phyloP scores from a whole-genome alignment of 2,329 filamentous ascomycete species.

The Leptoxyphium fumago region DNA sequence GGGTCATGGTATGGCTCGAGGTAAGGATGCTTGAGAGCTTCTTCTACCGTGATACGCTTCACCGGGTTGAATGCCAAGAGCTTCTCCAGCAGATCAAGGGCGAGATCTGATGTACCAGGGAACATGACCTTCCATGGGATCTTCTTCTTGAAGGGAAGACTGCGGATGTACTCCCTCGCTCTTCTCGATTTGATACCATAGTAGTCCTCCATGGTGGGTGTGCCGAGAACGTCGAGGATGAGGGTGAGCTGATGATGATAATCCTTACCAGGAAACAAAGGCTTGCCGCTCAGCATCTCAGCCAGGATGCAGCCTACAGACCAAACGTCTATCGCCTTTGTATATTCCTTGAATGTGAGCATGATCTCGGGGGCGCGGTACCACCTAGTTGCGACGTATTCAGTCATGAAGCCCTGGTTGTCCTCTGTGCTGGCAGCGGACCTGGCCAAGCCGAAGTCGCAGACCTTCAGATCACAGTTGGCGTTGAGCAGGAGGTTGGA shows the following conservation, averaged over 20 bases:
- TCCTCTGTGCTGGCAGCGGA: conserved; percentile 95
- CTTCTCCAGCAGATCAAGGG: conserved; percentile 86
- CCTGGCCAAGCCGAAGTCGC: conserved; percentile 85
- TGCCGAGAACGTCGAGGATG: conserved; percentile 92
- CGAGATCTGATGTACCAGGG: conserved; percentile 96
- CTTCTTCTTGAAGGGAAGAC: conserved; percentile 98
- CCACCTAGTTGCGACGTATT: conserved; percentile 99
- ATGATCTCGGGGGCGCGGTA: conserved; percentile 99
- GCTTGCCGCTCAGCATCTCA: conserved; percentile 98
- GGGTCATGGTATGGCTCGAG: conserved; percentile 98
- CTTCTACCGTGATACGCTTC: conserved; percentile 96
- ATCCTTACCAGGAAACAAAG: conserved; percentile 94
- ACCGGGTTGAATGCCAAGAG: conserved; percentile 95
- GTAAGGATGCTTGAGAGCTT: conserved; percentile 93
- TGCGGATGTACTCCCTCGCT: conserved; percentile 94
- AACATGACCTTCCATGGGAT: conserved; percentile 94
- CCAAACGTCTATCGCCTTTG: conserved; percentile 98
- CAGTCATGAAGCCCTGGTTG: conserved; percentile 99
- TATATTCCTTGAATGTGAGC: conserved; percentile 99
- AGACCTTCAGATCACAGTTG: conserved; percentile 98
- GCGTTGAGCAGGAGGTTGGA: conserved; percentile 94
- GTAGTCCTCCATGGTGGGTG: conserved; percentile 99
- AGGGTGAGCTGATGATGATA: conserved; percentile 97
- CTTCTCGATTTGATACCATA: conserved; percentile 98
- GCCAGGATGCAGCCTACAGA: conserved; percentile 95